These are phyloP conservation scores for Diplocarpon mali DNA, from an alignment of 2,329 filamentous ascomycete species.

Conservation along the genomic window DNA sequence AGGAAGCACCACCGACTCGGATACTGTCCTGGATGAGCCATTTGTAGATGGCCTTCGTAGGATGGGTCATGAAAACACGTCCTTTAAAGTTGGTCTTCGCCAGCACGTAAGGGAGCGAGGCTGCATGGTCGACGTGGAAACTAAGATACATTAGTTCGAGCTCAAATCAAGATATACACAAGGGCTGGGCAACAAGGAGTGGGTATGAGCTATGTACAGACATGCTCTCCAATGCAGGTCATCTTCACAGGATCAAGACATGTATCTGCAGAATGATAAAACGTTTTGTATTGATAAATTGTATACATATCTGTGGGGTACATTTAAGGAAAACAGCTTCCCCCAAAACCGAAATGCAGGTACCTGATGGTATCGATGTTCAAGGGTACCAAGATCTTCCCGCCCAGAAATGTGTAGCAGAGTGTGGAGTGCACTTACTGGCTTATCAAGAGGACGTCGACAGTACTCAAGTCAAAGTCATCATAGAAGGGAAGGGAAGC, in stretches of 20 bases:
- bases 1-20: conserved; percentile 66
- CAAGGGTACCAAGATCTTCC: not conserved
- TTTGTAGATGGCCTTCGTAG: conserved; percentile 98
- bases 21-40: conserved; percentile 98
- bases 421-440: conserved; percentile 61
- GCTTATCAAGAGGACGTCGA: conserved; percentile 94
- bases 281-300: conserved; percentile 35
- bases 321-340: conserved; percentile 6
- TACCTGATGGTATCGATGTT: not conserved
- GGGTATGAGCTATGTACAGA: conserved; percentile 22
- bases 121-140: conserved; percentile 98
- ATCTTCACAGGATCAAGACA: conserved; percentile 28
- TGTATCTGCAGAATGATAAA: conserved; percentile 25
- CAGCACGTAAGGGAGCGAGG: conserved; percentile 92
- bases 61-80: conserved; percentile 97
- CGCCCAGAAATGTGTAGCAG: not conserved
- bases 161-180: not conserved
- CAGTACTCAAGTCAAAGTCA: conserved; percentile 93
- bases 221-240: conserved; percentile 15
- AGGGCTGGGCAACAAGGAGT: not conserved
- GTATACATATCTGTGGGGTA: conserved; percentile 25
- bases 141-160: conserved; percentile 36
- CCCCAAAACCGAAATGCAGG: not conserved
- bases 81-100: conserved; percentile 97
- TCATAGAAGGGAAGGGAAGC: conserved; percentile 94